phyloP scores from a whole-genome alignment of 2,329 filamentous ascomycete species.

The Botrytis byssoidea region DNA sequence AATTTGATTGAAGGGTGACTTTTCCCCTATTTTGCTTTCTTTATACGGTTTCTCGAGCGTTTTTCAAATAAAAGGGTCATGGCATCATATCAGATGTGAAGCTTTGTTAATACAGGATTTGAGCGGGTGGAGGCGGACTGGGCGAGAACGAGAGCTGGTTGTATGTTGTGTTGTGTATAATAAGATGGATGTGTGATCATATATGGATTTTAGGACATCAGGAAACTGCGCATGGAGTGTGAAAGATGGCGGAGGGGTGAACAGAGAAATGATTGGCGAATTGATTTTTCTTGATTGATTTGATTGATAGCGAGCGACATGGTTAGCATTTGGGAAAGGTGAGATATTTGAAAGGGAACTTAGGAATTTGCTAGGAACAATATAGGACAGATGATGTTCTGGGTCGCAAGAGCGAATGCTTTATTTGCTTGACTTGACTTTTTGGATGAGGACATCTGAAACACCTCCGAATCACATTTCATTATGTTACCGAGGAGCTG shows the following conservation, averaged over 20 bases:
- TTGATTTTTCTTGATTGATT: neutral
- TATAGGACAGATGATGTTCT: slow-evolving; percentile 1
- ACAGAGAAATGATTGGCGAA: neutral
- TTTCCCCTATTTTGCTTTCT: neutral
- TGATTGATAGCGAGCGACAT: slow-evolving; percentile 5
- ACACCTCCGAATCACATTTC: neutral
- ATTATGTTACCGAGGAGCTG: no score
- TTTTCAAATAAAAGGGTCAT: neutral
- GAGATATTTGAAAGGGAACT: neutral
- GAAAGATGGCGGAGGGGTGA: neutral
- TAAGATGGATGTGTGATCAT: slow-evolving; percentile 1
- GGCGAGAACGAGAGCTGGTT: neutral
- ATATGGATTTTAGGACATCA: neutral
- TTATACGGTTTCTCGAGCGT: neutral
- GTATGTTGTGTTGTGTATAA: slow-evolving; percentile 9
- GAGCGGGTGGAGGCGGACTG: neutral
- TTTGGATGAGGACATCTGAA: neutral
- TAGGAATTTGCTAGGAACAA: neutral
- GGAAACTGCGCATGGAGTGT: neutral
- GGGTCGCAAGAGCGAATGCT: neutral
- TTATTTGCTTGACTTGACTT: neutral
- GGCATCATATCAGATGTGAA: neutral
- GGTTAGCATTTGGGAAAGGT: neutral
- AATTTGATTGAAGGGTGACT: neutral
- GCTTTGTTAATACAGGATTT: neutral